Evolutionary conservation across 2,329 filamentous ascomycete genomes (phyloP).

Genomic region (Alternaria rosae): DNA sequence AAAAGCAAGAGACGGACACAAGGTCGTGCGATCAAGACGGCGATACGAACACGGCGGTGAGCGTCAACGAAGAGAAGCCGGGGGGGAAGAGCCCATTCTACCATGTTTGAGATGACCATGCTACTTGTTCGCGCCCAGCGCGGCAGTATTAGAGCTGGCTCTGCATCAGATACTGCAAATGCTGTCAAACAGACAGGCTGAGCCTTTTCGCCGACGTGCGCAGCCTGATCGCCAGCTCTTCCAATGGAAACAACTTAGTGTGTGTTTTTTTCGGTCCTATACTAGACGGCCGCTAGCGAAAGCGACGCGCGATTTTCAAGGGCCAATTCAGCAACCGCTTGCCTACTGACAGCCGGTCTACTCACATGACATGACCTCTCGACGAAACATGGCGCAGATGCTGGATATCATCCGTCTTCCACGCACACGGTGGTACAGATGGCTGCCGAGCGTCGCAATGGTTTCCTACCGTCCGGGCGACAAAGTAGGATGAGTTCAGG

Average conservation of each 20-base stretch:
- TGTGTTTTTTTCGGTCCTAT: background rate
- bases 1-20: constrained; percentile 13
- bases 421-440: background rate
- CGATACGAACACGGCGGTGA: constrained; percentile 12
- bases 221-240: background rate
- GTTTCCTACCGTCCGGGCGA: background rate
- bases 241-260: background rate
- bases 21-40: constrained; percentile 10
- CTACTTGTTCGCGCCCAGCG: background rate
- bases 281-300: background rate
- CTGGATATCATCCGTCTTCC: background rate
- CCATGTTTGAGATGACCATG: constrained; percentile 17
- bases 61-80: constrained; percentile 19
- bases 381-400: background rate
- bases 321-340: background rate
- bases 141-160: background rate
- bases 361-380: background rate
- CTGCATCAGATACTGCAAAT: background rate
- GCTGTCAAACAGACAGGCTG: background rate
- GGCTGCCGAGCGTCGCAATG: background rate
- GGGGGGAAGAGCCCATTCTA: constrained; percentile 22
- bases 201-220: background rate
- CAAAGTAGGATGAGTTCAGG: background rate
- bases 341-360: background rate
- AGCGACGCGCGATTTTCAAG: background rate